A percentile compares a stretch with the other conserved stretches of the same genome.
Conservation (phyloP, 1,284 basidiomycete genomes). For the Leccinum subrobustum region DNA sequence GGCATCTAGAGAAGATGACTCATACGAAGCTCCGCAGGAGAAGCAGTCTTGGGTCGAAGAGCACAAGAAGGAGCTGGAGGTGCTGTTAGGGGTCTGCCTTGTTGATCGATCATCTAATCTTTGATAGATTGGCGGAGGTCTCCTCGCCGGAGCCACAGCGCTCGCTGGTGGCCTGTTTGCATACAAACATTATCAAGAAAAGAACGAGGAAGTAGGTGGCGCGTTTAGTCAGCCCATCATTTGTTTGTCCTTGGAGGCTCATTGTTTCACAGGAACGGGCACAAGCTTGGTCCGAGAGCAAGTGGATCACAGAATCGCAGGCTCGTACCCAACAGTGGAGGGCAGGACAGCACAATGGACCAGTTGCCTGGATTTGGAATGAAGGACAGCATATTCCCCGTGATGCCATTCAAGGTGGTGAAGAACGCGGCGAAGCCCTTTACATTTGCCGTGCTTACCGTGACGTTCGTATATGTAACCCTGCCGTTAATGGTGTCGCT, state of each 20-base stretch:
- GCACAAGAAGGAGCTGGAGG: conserved; percentile 60
- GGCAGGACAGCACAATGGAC: conserved; percentile 42
- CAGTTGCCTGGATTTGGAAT: conserved; percentile 60
- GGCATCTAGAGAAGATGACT: conserved; percentile 18
- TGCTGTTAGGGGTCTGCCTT: conserved; percentile 22
- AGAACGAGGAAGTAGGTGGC: conserved; percentile 51
- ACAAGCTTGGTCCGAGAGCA: conserved; percentile 47
- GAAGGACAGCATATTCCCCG: conserved; percentile 58
- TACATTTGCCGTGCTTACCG: conserved; percentile 61
- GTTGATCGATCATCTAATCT: conserved; percentile 4
- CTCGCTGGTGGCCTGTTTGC: conserved; percentile 52
- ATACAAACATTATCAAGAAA: conserved; percentile 56
- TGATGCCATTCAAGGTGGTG: conserved; percentile 55
- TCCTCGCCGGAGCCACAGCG: conserved; percentile 51
- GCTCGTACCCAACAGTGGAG: conserved; percentile 50
- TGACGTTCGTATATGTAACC: conserved; percentile 43
- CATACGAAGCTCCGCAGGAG: conserved; percentile 41
- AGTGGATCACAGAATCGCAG: conserved; percentile 61
- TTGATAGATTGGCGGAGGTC: conserved; percentile 60
- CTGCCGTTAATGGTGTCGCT: conserved; percentile 3
- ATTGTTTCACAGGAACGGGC: conserved; percentile 46
- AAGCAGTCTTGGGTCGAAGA: conserved; percentile 57
- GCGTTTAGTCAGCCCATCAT: neutral
- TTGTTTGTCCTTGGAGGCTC: neutral
- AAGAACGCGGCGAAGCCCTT: conserved; percentile 48